Evolutionary conservation across 2,329 filamentous ascomycete species (phyloP).

Genomic region (Bertia moriformis): DNA sequence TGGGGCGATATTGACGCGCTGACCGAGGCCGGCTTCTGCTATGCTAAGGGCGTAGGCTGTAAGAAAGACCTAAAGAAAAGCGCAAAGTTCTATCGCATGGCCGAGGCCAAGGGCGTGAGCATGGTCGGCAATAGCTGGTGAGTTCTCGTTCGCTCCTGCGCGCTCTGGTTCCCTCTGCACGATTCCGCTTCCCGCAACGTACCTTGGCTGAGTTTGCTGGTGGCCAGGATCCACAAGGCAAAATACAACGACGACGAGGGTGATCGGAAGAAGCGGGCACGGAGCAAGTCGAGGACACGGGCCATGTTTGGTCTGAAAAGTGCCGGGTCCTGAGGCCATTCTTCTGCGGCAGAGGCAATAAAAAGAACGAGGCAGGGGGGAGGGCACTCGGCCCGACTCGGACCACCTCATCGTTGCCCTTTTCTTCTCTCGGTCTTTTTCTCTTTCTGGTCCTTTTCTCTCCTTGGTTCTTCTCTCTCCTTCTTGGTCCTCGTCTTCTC

Average conservation of each 20-base stretch:
- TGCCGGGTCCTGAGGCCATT: background rate
- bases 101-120: slow-evolving; percentile 83
- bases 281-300: slow-evolving; percentile 64
- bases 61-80: slow-evolving; percentile 95
- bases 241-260: slow-evolving; percentile 66
- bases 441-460: too few relatives aligned
- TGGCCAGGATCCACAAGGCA: slow-evolving; percentile 77
- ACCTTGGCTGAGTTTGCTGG: slow-evolving; percentile 3
- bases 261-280: slow-evolving; percentile 44
- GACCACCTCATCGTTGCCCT: too few relatives aligned
- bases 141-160: slow-evolving; percentile 26
- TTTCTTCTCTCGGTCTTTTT: too few relatives aligned
- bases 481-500: too few relatives aligned
- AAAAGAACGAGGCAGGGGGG: too few relatives aligned
- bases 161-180: background rate
- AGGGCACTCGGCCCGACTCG: too few relatives aligned
- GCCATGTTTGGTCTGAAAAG: slow-evolving; percentile 58
- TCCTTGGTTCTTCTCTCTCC: too few relatives aligned
- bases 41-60: slow-evolving; percentile 80
- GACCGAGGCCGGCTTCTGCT: slow-evolving; percentile 89
- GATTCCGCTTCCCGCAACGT: slow-evolving; percentile 2
- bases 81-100: slow-evolving; percentile 76
- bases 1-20: slow-evolving; percentile 95
- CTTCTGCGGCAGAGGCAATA: background rate
- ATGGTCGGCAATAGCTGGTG: slow-evolving; percentile 99